Percentiles rank a stretch among this genome's conserved stretches.
phyloP scores from a whole-genome alignment of 2,329 filamentous ascomycete species.

The Cephalotrichum gorgonifer region DNA sequence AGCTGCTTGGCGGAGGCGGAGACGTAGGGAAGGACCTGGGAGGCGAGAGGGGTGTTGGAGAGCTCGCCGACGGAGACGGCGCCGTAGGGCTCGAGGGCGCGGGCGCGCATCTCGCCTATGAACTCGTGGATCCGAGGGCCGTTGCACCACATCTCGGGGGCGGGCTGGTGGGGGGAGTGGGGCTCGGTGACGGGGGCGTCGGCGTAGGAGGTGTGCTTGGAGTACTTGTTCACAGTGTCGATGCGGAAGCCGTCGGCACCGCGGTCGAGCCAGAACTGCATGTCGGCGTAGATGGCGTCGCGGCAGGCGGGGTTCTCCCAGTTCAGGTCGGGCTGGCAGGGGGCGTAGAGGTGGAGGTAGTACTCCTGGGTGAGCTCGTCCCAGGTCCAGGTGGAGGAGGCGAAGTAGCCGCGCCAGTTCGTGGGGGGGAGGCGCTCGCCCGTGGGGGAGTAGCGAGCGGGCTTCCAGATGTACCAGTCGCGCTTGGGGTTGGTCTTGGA shows the following conservation, averaged over 20 bases:
- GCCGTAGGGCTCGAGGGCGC: slow-evolving; percentile 39
- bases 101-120: slow-evolving; percentile 31
- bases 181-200: slow-evolving; percentile 25
- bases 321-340: slow-evolving; percentile 67
- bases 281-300: slow-evolving; percentile 50
- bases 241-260: slow-evolving; percentile 58
- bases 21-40: slow-evolving; percentile 36
- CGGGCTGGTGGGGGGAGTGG: slow-evolving; percentile 13
- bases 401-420: slow-evolving; percentile 41
- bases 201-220: slow-evolving; percentile 47
- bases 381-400: slow-evolving; percentile 34
- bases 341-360: slow-evolving; percentile 59
- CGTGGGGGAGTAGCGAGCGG: slow-evolving; percentile 38
- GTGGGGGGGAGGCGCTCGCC: slow-evolving; percentile 49
- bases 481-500: slow-evolving; percentile 49
- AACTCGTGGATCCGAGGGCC: slow-evolving; percentile 38
- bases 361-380: slow-evolving; percentile 38
- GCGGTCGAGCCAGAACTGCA: slow-evolving; percentile 64
- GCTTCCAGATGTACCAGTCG: slow-evolving; percentile 58
- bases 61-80: slow-evolving; percentile 45
- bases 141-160: slow-evolving; percentile 39
- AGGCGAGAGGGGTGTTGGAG: slow-evolving; percentile 29
- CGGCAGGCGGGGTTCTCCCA: slow-evolving; percentile 62
- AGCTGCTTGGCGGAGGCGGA: slow-evolving; percentile 46
- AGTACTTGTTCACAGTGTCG: slow-evolving; percentile 59